Evolutionary conservation across 2,329 filamentous ascomycete species (phyloP).

Genomic region (Aotearoamyces nothofagi): DNA sequence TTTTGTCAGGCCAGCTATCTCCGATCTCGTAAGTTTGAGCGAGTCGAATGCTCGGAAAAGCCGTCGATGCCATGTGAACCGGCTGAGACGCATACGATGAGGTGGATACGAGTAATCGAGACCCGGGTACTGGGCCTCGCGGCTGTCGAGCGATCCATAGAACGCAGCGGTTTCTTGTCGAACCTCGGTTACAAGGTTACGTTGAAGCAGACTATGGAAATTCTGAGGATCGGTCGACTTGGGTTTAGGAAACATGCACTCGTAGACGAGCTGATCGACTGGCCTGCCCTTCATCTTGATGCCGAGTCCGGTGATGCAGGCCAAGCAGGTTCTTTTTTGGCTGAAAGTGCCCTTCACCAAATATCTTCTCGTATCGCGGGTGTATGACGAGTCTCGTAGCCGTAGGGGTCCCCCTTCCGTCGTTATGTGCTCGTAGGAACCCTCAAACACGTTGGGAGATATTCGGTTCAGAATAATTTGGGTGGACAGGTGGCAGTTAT

Average conservation of each 20-base stretch:
- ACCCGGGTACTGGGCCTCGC: constrained; percentile 69
- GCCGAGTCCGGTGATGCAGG: too few species aligned
- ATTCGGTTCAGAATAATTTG: too few species aligned
- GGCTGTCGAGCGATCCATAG: constrained; percentile 65
- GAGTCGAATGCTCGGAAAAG: constrained; percentile 64
- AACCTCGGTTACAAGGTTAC: constrained; percentile 57
- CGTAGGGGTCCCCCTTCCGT: too few species aligned
- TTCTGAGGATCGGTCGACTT: constrained; percentile 53
- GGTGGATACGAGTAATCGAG: constrained; percentile 62
- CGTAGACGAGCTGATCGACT: constrained; percentile 59
- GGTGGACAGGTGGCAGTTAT: too few species aligned
- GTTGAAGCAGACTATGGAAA: constrained; percentile 55
- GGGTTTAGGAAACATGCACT: constrained; percentile 55
- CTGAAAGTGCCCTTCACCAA: too few species aligned
- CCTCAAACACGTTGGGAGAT: too few species aligned
- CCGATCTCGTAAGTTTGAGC: constrained; percentile 49
- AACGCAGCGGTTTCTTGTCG: constrained; percentile 59
- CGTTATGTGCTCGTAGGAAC: too few species aligned
- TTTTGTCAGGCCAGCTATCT: constrained; percentile 59
- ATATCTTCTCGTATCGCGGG: too few species aligned
- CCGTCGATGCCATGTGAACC: constrained; percentile 61
- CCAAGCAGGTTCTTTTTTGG: too few species aligned
- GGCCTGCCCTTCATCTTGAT: constrained; percentile 53
- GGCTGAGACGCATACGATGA: constrained; percentile 63
- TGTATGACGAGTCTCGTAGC: too few species aligned